Percentiles rank a stretch among this genome's conserved stretches.
phyloP scores from a whole-genome alignment of 257 asterid genomes.

The Fraxinus americana region DNA sequence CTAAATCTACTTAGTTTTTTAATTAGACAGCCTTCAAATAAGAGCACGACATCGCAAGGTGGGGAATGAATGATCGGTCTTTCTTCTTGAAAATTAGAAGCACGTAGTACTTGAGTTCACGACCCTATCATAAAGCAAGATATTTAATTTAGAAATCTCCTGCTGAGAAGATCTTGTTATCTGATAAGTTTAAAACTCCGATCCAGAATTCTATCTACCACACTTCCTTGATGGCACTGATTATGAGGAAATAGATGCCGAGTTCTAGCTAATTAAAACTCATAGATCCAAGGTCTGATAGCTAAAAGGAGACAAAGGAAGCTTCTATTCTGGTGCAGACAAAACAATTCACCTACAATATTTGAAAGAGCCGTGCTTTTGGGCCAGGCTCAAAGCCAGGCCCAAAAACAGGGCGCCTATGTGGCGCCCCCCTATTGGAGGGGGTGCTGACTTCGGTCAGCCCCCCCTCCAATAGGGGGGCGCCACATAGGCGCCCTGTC shows the following conservation, averaged over 20 bases:
- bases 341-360: background rate
- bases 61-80: background rate
- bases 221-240: background rate
- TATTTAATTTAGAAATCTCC: background rate
- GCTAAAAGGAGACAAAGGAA: background rate
- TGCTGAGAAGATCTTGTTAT: background rate
- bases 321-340: background rate
- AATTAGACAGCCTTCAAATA: background rate
- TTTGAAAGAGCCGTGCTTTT: too few species aligned
- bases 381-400: too few species aligned
- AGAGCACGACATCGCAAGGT: background rate
- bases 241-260: conserved; percentile 21
- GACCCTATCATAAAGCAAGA: background rate
- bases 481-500: too few species aligned
- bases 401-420: too few species aligned
- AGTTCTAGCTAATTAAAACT: conserved; percentile 5
- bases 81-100: background rate
- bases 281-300: background rate
- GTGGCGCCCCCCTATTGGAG: too few species aligned
- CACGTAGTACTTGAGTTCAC: background rate
- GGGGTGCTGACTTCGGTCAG: too few species aligned
- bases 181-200: background rate
- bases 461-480: too few species aligned
- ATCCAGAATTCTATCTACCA: background rate
- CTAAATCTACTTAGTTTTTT: background rate